Conservation (phyloP, 1,139 yeast genomes). For the Candida freyschussii region DNA sequence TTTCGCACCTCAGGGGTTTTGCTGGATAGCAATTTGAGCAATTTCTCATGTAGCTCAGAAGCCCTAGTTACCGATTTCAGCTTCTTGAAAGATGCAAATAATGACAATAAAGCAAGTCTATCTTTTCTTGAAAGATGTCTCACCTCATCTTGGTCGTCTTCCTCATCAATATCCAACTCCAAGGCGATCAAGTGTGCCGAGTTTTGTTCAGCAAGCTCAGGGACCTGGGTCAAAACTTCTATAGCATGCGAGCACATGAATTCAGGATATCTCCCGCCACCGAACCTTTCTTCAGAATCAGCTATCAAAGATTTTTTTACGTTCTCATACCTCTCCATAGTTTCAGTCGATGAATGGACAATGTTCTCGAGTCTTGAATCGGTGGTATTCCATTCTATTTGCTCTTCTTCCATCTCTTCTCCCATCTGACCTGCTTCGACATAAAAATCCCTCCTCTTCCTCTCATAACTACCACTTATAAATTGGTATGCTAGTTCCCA, state of each 20-base stretch:
- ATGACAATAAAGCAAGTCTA: constrained; percentile 50
- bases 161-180: constrained; percentile 34
- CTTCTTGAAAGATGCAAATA: constrained; percentile 62
- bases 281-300: constrained; percentile 13
- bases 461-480: constrained; percentile 17
- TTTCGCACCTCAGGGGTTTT: constrained; percentile 62
- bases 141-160: constrained; percentile 30
- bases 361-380: constrained; percentile 35
- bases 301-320: constrained; percentile 10
- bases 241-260: constrained; percentile 45
- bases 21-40: constrained; percentile 58
- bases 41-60: constrained; percentile 47
- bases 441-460: constrained; percentile 5
- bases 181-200: constrained; percentile 53
- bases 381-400: constrained; percentile 28
- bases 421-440: constrained; percentile 2
- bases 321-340: constrained; percentile 27
- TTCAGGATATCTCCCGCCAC: constrained; percentile 26
- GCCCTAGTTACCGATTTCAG: constrained; percentile 51
- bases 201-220: constrained; percentile 64
- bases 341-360: constrained; percentile 24
- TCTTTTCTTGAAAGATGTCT: constrained; percentile 61
- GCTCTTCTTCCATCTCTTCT: constrained; percentile 9
- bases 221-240: constrained; percentile 47
- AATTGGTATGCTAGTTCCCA: constrained; percentile 55